Evolutionary conservation across 2,329 filamentous ascomycete species (phyloP), one percentile per base, ranked within the genome.

Genomic region (Fusarium duplospermum): DNA sequence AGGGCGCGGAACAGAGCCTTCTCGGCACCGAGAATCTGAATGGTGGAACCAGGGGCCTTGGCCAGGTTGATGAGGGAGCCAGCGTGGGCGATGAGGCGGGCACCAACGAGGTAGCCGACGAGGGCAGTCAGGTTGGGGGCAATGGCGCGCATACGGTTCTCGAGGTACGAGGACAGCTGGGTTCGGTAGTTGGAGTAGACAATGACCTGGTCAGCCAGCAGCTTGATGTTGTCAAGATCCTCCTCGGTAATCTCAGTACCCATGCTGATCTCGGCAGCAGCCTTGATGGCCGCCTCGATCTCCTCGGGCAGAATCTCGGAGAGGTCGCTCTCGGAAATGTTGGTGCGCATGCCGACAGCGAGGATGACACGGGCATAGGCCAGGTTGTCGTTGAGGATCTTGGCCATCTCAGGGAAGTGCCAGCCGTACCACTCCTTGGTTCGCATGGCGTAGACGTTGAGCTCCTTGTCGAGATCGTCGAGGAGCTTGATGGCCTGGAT

Each of bases 371-470:
- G 93, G 69, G 95, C 92, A 83, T 98, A 99, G 75, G 95, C 95
- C 72, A 98, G 87, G 86, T 99, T 99, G 89, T 99, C 96, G 84
- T 97, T 97, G 77, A 98, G 89, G 81, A 98, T 98, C 86, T 95
- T 96, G 81, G 94, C 95, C 89, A 99, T 92, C 87, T 99, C 96
- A 45, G 96, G 96, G 88, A 98, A 99, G 86, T 98, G 96, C 96
- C 96, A 99, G 80, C 96, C 96, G 83, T 99, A 99, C 96, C 96
- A 99, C 85, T 99, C 96, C 91, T 98, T 98, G 72, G 98, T 95
- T 83, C 96, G 90, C 96, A 99, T 99, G 75, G 96, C 96, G 82
- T 98, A 98, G 78, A 94, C 96, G 88, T 99, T 99, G 74, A 99
- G 88, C 85, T 99, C 96, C 89, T 99, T 99, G 87, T 99, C 96